Evolutionary conservation across 116 monocot genomes (phyloP).

Genomic region (Posidonia oceanica): DNA sequence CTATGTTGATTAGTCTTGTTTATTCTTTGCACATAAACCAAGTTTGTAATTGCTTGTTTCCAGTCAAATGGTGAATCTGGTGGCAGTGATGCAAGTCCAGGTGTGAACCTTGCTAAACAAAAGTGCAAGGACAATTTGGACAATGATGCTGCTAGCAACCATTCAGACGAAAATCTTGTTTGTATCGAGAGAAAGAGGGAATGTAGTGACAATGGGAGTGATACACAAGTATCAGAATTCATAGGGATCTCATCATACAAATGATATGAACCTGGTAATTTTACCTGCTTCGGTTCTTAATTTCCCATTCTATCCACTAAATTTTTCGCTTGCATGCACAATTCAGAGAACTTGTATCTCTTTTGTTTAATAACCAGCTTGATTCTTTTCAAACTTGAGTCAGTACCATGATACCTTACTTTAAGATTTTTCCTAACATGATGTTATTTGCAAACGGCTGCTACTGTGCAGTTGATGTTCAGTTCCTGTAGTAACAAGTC

Average conservation of each 20-base stretch:
- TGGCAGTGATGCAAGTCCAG: slow-evolving; percentile 13
- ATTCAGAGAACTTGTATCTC: too few species aligned
- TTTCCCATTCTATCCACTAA: too few species aligned
- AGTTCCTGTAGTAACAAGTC: slow-evolving; percentile 47
- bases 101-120: slow-evolving; percentile 9
- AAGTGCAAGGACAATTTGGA: slow-evolving; percentile 15
- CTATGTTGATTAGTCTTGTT: neutral
- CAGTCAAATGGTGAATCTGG: slow-evolving; percentile 24
- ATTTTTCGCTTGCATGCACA: too few species aligned
- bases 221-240: slow-evolving; percentile 43
- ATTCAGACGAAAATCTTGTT: slow-evolving; percentile 18
- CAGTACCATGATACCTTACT: neutral
- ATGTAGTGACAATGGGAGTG: slow-evolving; percentile 46
- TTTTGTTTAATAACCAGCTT: too few species aligned
- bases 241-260: too few species aligned
- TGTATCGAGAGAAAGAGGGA: slow-evolving; percentile 17
- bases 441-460: slow-evolving; percentile 28
- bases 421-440: neutral
- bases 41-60: neutral
- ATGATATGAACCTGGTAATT: too few species aligned
- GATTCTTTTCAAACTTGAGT: too few species aligned
- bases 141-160: slow-evolving; percentile 18
- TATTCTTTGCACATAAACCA: neutral
- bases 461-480: slow-evolving; percentile 62
- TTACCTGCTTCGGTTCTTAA: too few species aligned